Percentiles rank a stretch among this genome's conserved stretches.
phyloP scores from a whole-genome alignment of 306 rosid genomes.

The Rosa rugosa region DNA sequence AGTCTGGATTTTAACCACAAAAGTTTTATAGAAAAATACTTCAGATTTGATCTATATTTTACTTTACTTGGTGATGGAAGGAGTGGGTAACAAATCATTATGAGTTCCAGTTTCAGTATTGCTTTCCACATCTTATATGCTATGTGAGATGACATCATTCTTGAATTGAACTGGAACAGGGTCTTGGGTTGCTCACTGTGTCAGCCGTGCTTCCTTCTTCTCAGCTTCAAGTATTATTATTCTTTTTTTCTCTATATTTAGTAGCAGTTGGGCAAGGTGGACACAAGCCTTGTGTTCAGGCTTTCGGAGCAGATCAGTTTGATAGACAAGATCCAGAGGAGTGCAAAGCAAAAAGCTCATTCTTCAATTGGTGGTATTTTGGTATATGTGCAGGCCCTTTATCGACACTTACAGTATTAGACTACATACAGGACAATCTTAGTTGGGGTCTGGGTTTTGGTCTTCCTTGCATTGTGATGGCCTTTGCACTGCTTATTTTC shows the following conservation, averaged over 20 bases:
- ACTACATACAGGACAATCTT: slow-evolving; percentile 48
- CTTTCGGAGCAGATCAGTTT: slow-evolving; percentile 81
- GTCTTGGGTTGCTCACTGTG: slow-evolving; percentile 45
- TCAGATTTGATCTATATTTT: background rate
- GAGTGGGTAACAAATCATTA: background rate
- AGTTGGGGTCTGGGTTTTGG: slow-evolving; percentile 42
- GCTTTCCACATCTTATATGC: too few species aligned
- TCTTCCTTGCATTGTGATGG: slow-evolving; percentile 36
- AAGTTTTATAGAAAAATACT: background rate
- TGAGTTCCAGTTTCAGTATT: too few species aligned
- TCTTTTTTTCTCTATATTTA: slow-evolving; percentile 62
- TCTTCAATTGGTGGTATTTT: slow-evolving; percentile 90
- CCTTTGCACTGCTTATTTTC: slow-evolving; percentile 25
- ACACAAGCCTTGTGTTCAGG: slow-evolving; percentile 89
- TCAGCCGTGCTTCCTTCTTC: slow-evolving; percentile 47
- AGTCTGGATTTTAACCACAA: background rate
- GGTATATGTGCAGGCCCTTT: slow-evolving; percentile 41
- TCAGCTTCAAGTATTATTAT: slow-evolving; percentile 40
- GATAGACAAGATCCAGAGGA: slow-evolving; percentile 61
- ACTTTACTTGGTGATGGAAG: background rate
- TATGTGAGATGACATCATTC: background rate
- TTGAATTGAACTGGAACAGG: background rate
- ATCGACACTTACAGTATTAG: slow-evolving; percentile 31
- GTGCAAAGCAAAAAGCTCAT: slow-evolving; percentile 67
- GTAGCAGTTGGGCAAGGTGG: slow-evolving; percentile 71